phyloP scores from a whole-genome alignment of 2,329 filamentous ascomycete genomes.

The Allantophomopsis cytisporea region DNA sequence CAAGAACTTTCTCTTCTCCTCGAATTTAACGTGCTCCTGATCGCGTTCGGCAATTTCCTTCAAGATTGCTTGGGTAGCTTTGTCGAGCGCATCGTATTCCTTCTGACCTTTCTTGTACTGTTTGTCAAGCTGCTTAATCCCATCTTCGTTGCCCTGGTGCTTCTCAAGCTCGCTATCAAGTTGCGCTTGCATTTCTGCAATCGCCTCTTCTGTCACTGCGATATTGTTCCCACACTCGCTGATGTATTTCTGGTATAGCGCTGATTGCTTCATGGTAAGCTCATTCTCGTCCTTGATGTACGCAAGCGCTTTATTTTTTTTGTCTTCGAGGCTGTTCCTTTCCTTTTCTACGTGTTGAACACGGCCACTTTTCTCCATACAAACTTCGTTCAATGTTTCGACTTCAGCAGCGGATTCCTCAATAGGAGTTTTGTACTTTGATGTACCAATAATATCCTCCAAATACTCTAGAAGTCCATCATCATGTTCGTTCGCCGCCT shows the following conservation, averaged over 20 bases:
- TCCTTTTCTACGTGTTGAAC: slow-evolving; percentile 98
- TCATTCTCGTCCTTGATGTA: slow-evolving; percentile 92
- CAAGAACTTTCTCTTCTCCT: slow-evolving; percentile 95
- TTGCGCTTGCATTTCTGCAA: slow-evolving; percentile 78
- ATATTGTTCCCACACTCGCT: slow-evolving; percentile 83
- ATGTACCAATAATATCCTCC: slow-evolving; percentile 97
- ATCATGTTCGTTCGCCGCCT: slow-evolving; percentile 88
- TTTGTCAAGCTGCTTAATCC: slow-evolving; percentile 82
- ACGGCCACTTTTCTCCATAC: slow-evolving; percentile 84
- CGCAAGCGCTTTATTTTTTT: slow-evolving; percentile 86
- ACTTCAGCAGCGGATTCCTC: slow-evolving; percentile 87
- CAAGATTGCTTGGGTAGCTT: slow-evolving; percentile 61
- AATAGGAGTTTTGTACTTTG: slow-evolving; percentile 94
- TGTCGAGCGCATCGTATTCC: slow-evolving; percentile 71
- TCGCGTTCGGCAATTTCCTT: slow-evolving; percentile 91
- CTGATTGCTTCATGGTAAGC: slow-evolving; percentile 74
- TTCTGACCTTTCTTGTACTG: slow-evolving; percentile 72
- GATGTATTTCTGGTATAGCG: slow-evolving; percentile 85
- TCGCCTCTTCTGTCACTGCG: slow-evolving; percentile 76
- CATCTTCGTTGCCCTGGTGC: slow-evolving; percentile 77
- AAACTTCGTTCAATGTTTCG: slow-evolving; percentile 86
- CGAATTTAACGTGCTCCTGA: slow-evolving; percentile 92
- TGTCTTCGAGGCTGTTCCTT: slow-evolving; percentile 82
- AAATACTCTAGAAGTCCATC: slow-evolving; percentile 93
- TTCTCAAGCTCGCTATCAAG: slow-evolving; percentile 82